These are phyloP conservation scores for Teratosphaeriaceae sp. DNA, from an alignment of 2,329 filamentous ascomycete species.

Conservation along the genomic window DNA sequence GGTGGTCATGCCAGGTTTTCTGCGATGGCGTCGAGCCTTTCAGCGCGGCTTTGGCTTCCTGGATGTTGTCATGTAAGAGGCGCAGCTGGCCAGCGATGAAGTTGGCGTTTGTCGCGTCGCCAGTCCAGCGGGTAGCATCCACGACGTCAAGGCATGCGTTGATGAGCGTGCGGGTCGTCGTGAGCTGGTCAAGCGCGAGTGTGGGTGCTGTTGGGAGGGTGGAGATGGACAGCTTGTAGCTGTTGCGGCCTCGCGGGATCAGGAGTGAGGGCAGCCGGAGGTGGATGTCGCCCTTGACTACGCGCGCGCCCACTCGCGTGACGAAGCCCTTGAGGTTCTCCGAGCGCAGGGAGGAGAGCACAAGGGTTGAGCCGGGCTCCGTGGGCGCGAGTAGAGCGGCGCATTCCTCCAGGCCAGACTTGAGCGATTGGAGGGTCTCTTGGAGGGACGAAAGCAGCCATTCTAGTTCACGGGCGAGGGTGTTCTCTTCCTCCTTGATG, in stretches of 20 bases:
- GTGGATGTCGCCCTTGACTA: conserved; percentile 80
- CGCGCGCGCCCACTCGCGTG: conserved; percentile 80
- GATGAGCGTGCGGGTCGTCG: conserved; percentile 66
- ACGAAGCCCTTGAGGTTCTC: conserved; percentile 90
- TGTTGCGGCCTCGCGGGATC: conserved; percentile 44
- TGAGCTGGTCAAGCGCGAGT: conserved; percentile 62
- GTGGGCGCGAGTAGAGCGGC: conserved; percentile 77
- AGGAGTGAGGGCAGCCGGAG: conserved; percentile 66
- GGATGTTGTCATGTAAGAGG: conserved; percentile 54
- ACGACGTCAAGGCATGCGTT: conserved; percentile 80
- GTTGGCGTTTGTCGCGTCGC: conserved; percentile 53
- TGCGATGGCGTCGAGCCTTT: conserved; percentile 49
- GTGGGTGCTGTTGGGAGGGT: conserved; percentile 48
- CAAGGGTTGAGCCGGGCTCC: conserved; percentile 81
- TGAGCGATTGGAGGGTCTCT: conserved; percentile 54
- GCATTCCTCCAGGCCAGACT: conserved; percentile 77
- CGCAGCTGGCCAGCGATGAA: conserved; percentile 54
- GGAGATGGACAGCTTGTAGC: conserved; percentile 48
- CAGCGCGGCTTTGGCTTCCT: conserved; percentile 52
- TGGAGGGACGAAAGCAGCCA: conserved; percentile 58
- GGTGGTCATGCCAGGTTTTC: conserved; percentile 50
- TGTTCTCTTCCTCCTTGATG: conserved; percentile 45
- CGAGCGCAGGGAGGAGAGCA: conserved; percentile 77
- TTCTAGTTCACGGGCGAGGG: conserved; percentile 52
- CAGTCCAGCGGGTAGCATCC: conserved; percentile 66